Conservation (phyloP, 768 basidiomycete genomes). For the Pleurotus eryngii region DNA sequence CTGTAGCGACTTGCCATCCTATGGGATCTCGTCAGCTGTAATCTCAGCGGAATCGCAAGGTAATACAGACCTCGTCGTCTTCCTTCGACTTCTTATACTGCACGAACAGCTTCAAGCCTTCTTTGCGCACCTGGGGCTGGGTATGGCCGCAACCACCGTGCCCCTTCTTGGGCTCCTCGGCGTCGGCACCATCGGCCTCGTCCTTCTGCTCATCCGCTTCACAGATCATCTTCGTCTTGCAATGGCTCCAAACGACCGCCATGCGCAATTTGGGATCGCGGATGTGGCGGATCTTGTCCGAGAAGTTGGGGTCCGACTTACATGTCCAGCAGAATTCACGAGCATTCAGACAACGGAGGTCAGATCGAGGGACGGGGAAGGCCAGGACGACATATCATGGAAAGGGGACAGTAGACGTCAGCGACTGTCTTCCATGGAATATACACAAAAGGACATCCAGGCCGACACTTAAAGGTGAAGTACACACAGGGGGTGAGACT, state of each 20-base stretch:
- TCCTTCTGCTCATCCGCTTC: constrained; percentile 88
- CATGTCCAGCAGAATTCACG: constrained; percentile 14
- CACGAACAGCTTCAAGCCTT: constrained; percentile 91
- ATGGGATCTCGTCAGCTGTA: constrained; percentile 13
- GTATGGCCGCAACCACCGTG: constrained; percentile 97
- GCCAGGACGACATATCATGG: constrained; percentile 9
- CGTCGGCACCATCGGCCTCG: constrained; percentile 68
- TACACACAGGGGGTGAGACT: constrained; percentile 50
- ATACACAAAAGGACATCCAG: constrained; percentile 18
- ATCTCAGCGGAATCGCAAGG: neutral
- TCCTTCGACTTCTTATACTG: constrained; percentile 95
- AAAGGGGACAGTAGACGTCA: constrained; percentile 48
- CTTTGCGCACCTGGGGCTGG: constrained; percentile 89
- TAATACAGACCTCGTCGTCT: constrained; percentile 82
- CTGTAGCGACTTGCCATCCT: constrained; percentile 80
- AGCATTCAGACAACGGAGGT: constrained; percentile 11
- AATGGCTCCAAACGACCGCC: constrained; percentile 81
- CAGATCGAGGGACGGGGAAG: constrained; percentile 23
- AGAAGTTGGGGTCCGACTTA: constrained; percentile 84
- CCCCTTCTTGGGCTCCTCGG: constrained; percentile 77
- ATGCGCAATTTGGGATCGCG: constrained; percentile 86
- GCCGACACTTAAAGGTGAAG: constrained; percentile 19
- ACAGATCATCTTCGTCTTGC: constrained; percentile 87
- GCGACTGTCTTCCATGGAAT: constrained; percentile 41
- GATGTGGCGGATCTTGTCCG: constrained; percentile 83